A percentile compares a stretch with the other conserved stretches of the same genome.
These are phyloP conservation scores for Oryza nivara DNA, from an alignment of 176 grass and related monocot species.

Conservation along the genomic window DNA sequence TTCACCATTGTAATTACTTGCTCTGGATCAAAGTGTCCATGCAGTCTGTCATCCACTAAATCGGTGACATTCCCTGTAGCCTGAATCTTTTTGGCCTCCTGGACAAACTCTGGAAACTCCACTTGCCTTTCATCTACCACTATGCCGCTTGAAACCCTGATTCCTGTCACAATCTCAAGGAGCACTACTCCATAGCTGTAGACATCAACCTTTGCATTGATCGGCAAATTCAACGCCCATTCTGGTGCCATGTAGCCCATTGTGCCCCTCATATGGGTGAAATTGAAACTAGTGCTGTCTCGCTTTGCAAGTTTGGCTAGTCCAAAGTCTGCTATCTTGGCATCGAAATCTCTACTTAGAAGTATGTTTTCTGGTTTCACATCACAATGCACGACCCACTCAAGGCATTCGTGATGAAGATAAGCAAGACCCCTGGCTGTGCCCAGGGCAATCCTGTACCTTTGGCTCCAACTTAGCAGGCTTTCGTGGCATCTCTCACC, in stretches of 20 bases:
- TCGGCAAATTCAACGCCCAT: conserved; percentile 62
- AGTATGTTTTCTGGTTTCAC: conserved; percentile 95
- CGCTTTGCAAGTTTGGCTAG: conserved; percentile 63
- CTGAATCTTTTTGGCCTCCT: conserved; percentile 47
- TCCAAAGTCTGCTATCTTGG: conserved; percentile 84
- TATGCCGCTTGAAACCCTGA: conserved; percentile 52
- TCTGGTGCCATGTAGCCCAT: conserved; percentile 88
- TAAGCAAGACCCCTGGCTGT: conserved; percentile 72
- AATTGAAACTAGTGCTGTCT: conserved; percentile 48
- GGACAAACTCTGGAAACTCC: conserved; percentile 45
- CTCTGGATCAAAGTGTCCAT: conserved; percentile 49
- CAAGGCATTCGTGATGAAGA: conserved; percentile 87
- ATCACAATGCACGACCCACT: conserved; percentile 91
- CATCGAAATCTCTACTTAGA: conserved; percentile 65
- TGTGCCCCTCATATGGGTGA: conserved; percentile 79
- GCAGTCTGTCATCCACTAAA: conserved; percentile 56
- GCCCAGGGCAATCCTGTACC: conserved; percentile 70
- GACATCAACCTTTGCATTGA: conserved; percentile 79
- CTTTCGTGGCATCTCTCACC: conserved; percentile 41
- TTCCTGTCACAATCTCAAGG: conserved; percentile 67
- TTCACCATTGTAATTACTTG: conserved; percentile 54
- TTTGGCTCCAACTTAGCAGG: conserved; percentile 63
- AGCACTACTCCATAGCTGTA: conserved; percentile 75
- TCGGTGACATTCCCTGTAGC: conserved; percentile 35
- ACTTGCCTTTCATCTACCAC: conserved; percentile 18